Evolutionary conservation across 2,329 filamentous ascomycete species (phyloP).

Genomic region (Blastomyces parvus): DNA sequence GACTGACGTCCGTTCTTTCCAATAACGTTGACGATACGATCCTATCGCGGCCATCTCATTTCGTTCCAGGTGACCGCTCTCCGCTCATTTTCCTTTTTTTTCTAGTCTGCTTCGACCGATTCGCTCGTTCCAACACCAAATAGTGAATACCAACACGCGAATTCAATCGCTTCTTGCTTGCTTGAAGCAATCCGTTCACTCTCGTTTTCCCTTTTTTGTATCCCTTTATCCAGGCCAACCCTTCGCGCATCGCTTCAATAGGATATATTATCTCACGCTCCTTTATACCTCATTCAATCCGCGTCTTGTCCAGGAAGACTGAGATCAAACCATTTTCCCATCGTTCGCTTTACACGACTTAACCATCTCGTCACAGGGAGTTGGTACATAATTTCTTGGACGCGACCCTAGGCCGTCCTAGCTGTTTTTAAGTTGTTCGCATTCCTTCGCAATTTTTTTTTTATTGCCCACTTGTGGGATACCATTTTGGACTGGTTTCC

Average conservation of each 20-base stretch:
- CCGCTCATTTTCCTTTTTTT: not conserved
- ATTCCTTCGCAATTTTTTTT: not conserved
- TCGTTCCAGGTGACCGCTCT: constrained; percentile 1
- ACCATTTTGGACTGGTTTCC: not conserved
- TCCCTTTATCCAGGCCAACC: not conserved
- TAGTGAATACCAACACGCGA: not conserved
- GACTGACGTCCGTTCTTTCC: constrained; percentile 17
- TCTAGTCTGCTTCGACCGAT: not conserved
- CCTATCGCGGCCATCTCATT: not conserved
- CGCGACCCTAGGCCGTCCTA: not conserved
- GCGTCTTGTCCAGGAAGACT: constrained; percentile 1
- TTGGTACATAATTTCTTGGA: not conserved
- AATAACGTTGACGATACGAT: constrained; percentile 1
- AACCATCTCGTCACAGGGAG: constrained; percentile 1
- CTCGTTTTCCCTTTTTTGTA: not conserved
- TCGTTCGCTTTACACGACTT: not conserved
- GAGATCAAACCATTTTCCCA: not conserved
- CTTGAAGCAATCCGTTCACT: constrained; percentile 5
- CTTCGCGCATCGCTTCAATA: not conserved
- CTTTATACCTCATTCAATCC: not conserved
- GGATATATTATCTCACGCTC: not conserved
- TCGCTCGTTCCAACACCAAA: not conserved
- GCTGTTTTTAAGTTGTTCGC: not conserved
- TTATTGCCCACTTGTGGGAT: not conserved
- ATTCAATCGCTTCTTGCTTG: constrained; percentile 1